Conservation (phyloP, 2,329 filamentous ascomycete species). For the Botrytis squamosa region DNA sequence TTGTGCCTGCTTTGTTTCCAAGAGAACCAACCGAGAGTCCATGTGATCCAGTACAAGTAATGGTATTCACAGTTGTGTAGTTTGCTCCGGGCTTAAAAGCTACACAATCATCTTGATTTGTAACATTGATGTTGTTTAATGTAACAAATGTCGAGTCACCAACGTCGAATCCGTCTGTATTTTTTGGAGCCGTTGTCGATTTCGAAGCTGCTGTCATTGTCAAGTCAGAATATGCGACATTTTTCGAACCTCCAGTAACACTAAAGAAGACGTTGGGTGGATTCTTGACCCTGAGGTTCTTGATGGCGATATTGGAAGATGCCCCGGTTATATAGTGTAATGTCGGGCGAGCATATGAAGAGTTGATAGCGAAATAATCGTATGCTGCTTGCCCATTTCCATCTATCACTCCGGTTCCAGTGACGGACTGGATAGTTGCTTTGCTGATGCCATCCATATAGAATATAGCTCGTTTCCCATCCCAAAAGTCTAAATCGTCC, state of each 20-base stretch:
- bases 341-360: conserved; percentile 43
- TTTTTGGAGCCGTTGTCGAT: conserved; percentile 45
- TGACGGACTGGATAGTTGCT: conserved; percentile 44
- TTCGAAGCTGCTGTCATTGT: conserved; percentile 44
- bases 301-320: conserved; percentile 41
- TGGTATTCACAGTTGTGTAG: conserved; percentile 43
- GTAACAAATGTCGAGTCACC: conserved; percentile 47
- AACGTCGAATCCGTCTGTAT: conserved; percentile 55
- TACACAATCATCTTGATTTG: conserved; percentile 59
- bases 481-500: conserved; percentile 45
- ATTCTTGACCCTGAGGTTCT: conserved; percentile 43
- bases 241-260: conserved; percentile 40
- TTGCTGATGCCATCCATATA: conserved; percentile 42
- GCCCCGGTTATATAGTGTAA: conserved; percentile 44
- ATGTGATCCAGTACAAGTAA: conserved; percentile 48
- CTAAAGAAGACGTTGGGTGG: conserved; percentile 48
- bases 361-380: conserved; percentile 45
- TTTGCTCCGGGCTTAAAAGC: conserved; percentile 56
- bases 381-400: conserved; percentile 47
- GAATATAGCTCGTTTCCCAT: conserved; percentile 44
- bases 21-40: conserved; percentile 50
- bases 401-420: conserved; percentile 46
- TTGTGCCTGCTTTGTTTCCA: conserved; percentile 38
- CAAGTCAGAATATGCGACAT: conserved; percentile 42
- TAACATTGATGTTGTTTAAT: conserved; percentile 50